A percentile compares a stretch with the other conserved stretches of the same genome.
Evolutionary conservation across 805 yeast species (phyloP).

Genomic region (Tetrapisispora namnaoensis): DNA sequence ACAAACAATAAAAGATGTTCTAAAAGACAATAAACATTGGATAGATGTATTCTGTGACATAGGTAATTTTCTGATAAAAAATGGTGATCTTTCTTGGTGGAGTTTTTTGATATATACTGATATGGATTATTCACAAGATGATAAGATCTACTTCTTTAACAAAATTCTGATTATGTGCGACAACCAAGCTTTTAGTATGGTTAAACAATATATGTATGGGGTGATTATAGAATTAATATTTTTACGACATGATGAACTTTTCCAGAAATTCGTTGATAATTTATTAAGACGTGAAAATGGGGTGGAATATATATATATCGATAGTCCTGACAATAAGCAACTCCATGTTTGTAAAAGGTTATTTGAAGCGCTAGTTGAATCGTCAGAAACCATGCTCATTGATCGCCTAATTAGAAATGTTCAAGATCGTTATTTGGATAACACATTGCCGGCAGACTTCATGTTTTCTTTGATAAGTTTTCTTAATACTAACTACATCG

Average conservation of each 20-base stretch:
- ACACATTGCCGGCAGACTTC: neutral
- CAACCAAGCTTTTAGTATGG: slow-evolving; percentile 11
- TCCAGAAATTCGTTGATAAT: slow-evolving; percentile 8
- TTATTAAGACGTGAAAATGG: slow-evolving; percentile 14
- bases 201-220: slow-evolving; percentile 15
- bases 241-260: slow-evolving; percentile 4
- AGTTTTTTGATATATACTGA: slow-evolving; percentile 20
- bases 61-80: slow-evolving; percentile 16
- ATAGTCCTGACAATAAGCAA: slow-evolving; percentile 1
- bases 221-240: slow-evolving; percentile 10
- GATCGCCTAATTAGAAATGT: slow-evolving; percentile 8
- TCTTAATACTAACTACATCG: slow-evolving; percentile 16
- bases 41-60: slow-evolving; percentile 19
- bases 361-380: slow-evolving; percentile 9
- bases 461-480: slow-evolving; percentile 8
- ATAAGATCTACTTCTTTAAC: slow-evolving; percentile 12
- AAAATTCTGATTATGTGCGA: slow-evolving; percentile 17
- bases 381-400: slow-evolving; percentile 10
- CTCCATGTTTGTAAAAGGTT: slow-evolving; percentile 8
- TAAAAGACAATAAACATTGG: slow-evolving; percentile 10
- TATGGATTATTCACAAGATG: slow-evolving; percentile 7
- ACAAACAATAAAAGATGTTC: slow-evolving; percentile 11
- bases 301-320: slow-evolving; percentile 1
- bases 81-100: slow-evolving; percentile 25
- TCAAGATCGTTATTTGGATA: slow-evolving; percentile 4